Conservation (phyloP, 73 alveolate species). For the Uronychia setigera region DNA sequence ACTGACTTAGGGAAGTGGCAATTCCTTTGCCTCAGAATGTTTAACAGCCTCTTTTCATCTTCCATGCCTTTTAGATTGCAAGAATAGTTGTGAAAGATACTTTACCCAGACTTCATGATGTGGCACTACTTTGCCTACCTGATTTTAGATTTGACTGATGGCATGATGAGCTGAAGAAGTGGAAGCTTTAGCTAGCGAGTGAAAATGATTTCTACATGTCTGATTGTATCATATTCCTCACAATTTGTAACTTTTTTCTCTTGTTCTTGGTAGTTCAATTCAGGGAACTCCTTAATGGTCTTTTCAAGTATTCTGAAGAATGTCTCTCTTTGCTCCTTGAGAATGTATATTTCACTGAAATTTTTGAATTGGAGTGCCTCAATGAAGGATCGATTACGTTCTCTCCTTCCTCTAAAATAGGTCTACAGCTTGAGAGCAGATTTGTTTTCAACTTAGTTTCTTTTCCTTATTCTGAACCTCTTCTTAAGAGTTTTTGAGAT, state of each 20-base stretch:
- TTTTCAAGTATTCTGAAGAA: constrained; percentile 16
- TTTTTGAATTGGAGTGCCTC: constrained; percentile 27
- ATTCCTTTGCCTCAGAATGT: constrained; percentile 24
- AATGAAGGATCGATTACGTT: constrained; percentile 21
- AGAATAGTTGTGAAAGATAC: constrained; percentile 5
- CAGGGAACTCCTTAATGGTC: not conserved
- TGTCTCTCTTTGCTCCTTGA: constrained; percentile 39
- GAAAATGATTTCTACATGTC: constrained; percentile 4
- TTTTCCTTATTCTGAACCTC: constrained; percentile 12
- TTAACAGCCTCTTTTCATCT: constrained; percentile 3
- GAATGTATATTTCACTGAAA: constrained; percentile 41
- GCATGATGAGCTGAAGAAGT: constrained; percentile 5
- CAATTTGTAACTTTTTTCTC: not conserved
- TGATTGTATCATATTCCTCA: constrained; percentile 15
- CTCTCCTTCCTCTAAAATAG: constrained; percentile 28
- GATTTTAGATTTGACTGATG: constrained; percentile 7
- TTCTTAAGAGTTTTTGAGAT: not conserved
- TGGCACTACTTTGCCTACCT: not conserved
- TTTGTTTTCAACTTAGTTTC: constrained; percentile 3
- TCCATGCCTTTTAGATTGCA: not conserved
- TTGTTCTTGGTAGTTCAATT: not conserved
- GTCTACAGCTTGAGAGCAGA: constrained; percentile 31
- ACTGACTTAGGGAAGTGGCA: constrained; percentile 30
- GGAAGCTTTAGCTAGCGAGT: not conserved
- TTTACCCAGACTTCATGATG: not conserved